A percentile compares a stretch with the other conserved stretches of the same genome.
Evolutionary conservation across 2,329 filamentous ascomycete species (phyloP).

Genomic region (Epichloe coenophiala): DNA sequence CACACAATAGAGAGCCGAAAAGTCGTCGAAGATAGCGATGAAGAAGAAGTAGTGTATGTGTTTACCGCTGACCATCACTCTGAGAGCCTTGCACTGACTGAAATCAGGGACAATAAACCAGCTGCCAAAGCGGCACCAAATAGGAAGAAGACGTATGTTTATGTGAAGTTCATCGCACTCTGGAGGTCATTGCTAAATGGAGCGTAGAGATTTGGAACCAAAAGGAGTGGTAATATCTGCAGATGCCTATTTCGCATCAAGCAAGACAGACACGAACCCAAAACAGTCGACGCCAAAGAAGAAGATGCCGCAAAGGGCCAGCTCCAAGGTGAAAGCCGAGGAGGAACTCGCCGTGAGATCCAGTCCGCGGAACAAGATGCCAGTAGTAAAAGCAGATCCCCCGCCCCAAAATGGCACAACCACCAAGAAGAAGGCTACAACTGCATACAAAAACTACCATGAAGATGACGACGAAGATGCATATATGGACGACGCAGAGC

Average conservation of each 20-base stretch:
- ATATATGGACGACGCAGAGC: constrained; percentile 53
- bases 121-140: constrained; percentile 32
- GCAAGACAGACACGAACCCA: constrained; percentile 24
- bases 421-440: constrained; percentile 28
- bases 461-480: constrained; percentile 37
- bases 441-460: constrained; percentile 26
- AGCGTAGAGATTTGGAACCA: constrained; percentile 24
- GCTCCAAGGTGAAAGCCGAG: constrained; percentile 24
- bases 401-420: constrained; percentile 17
- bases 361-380: constrained; percentile 36
- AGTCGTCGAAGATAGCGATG: constrained; percentile 69
- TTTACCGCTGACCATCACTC: background rate
- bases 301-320: constrained; percentile 25
- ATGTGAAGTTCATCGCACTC: background rate
- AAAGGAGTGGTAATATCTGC: constrained; percentile 40
- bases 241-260: constrained; percentile 43
- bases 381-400: constrained; percentile 16
- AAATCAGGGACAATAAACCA: constrained; percentile 36
- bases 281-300: constrained; percentile 23
- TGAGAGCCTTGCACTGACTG: background rate
- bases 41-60: constrained; percentile 41
- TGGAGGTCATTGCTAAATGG: background rate
- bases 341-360: constrained; percentile 33
- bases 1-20: constrained; percentile 40
- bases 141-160: constrained; percentile 41